Evolutionary conservation across 768 basidiomycete genomes (phyloP), one percentile per base, ranked within the genome.

Genomic region (Hypholoma fasciculare): DNA sequence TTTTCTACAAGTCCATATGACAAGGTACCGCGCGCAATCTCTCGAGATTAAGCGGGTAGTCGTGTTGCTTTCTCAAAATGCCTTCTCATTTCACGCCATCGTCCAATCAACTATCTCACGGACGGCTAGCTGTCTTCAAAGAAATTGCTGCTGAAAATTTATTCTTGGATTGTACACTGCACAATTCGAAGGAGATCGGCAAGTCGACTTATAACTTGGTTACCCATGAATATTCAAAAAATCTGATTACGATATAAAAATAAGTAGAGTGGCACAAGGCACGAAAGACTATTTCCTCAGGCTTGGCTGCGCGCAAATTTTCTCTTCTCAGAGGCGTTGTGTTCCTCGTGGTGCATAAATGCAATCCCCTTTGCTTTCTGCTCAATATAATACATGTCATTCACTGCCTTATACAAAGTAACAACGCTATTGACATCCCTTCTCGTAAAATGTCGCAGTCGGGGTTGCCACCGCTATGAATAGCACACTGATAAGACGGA

Each of bases 211-310:
- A 5, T n/a, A n/a, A 17, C 26, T n/a, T 26, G 14, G 37, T 38
- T 23, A 26, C 38, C 38, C 51, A 52, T 7, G 30, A 34, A 34
- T 34, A 34, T 34, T 34, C 1, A 34, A 34, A 34, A 34, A 34
- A 34, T 34, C 49, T 12, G 13, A 11, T 23, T 49, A 16, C 23
- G 16, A 42, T 44, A 39, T 37, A 57, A 56, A 54, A 49, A 56
- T 27, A 57, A 52, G 53, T 20, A 54, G 43, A 52, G 36, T 68
- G 62, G 61, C 67, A 68, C 66, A 65, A 62, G 40, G 40, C 13
- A 42, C 40, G 40, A 57, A 62, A 65, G 66, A 61, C 43, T 67
- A 67, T 62, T 60, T 52, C 30, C 34, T 27, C 55, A 48, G 34
- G n/a, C 60, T 30, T 36, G 40, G 47, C n/a, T 17, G 30, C 11